Percentiles rank a stretch among this genome's conserved stretches.
phyloP scores from a whole-genome alignment of 805 yeast species.

The Pichia paraexigua region DNA sequence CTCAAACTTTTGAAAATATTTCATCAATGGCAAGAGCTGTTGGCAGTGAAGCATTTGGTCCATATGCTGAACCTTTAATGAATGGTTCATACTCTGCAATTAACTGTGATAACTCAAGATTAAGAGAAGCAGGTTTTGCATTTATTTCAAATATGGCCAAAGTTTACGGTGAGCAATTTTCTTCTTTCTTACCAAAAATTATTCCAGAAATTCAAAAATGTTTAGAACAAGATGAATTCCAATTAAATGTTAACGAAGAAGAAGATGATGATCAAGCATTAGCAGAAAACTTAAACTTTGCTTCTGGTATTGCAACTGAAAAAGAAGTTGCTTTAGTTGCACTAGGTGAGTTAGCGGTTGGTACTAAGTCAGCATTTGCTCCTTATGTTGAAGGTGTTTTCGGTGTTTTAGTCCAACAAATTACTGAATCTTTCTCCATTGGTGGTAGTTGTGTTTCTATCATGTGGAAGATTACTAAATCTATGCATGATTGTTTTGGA shows the following conservation, averaged over 20 bases:
- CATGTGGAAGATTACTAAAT: slow-evolving; percentile 74
- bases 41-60: slow-evolving; percentile 80
- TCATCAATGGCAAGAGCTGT: slow-evolving; percentile 96
- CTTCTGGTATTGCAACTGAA: slow-evolving; percentile 92
- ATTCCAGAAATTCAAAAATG: slow-evolving; percentile 80
- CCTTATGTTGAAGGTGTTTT: slow-evolving; percentile 68
- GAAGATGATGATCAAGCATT: slow-evolving; percentile 53
- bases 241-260: slow-evolving; percentile 42
- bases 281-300: slow-evolving; percentile 71
- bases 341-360: slow-evolving; percentile 77
- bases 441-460: slow-evolving; percentile 79
- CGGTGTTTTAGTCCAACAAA: slow-evolving; percentile 57
- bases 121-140: slow-evolving; percentile 92
- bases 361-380: slow-evolving; percentile 74
- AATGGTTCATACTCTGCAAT: slow-evolving; percentile 80
- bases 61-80: slow-evolving; percentile 80
- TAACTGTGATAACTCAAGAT: slow-evolving; percentile 68
- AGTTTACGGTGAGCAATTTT: slow-evolving; percentile 86
- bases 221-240: slow-evolving; percentile 80
- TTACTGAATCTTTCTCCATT: slow-evolving; percentile 83
- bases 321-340: slow-evolving; percentile 94
- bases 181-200: slow-evolving; percentile 73
- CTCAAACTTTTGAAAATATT: slow-evolving; percentile 85
- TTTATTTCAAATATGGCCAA: slow-evolving; percentile 90
- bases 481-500: slow-evolving; percentile 52